Base-by-base conservation (phyloP, 495 filamentous ascomycete species). In the Articulospora tetracladia region DNA sequence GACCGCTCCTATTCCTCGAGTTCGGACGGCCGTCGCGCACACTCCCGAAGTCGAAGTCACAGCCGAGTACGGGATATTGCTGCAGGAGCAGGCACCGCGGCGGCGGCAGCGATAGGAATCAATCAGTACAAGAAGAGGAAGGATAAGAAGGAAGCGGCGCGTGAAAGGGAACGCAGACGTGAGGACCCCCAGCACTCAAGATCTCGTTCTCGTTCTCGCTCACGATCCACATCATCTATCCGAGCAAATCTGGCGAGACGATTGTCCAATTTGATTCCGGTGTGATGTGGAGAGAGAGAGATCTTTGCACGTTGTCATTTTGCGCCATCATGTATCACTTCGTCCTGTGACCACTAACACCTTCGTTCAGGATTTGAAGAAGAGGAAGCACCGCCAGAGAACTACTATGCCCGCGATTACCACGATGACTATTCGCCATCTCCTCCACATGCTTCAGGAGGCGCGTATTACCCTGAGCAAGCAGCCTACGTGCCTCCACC, bases 21-120 rank as follows among this genome's bases (percentile, higher is more conserved):
- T 60, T 57, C 67, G 60, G 26, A 46, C 60, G 59, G 62, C 24
- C 58, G 63, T 49, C 25, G 68, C 66, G 64, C 76, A 64, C 65
- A 73, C 25, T 19, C 50, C 64, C 57, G 66, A 53, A 76, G 76
- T 62, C 80, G 87, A 61, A 86, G 80, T 62, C 69, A 73, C 64
- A 90, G 87, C 54, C 79, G 79, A 56, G 77, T 86, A 39, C 79
- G 85, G 26, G 81, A 86, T 44, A 57, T 90, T n/a, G 86, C 88
- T 48, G 83, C 82, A 23, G 88, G 82, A 2, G 90, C 83, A 6
- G 76, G 87, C 26, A 88, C 83, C 27, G 86, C 89, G 24, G 86
- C 83, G 20, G 90, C 87, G 1, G 86, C 89, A 15, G 92, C 87
- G 4, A 79, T 93, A 60, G 89, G 89, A n/a, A 84, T 91, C 19